A percentile compares a stretch with the other conserved stretches of the same genome.
phyloP scores from a whole-genome alignment of 2,329 filamentous ascomycete genomes.

The Fusarium pseudonygamai region DNA sequence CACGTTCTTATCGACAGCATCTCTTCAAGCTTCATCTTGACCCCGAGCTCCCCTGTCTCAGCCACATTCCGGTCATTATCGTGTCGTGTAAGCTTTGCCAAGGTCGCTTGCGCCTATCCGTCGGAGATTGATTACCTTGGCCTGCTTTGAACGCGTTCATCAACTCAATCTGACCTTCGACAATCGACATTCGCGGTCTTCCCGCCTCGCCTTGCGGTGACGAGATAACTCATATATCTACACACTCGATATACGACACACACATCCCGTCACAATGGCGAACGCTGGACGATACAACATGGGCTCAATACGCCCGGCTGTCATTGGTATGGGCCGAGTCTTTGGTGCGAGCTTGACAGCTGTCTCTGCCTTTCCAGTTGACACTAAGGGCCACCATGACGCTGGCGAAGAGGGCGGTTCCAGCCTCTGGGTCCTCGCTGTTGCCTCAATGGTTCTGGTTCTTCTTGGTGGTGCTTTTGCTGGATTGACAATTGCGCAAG shows the following conservation, averaged over 20 bases:
- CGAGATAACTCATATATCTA: not conserved
- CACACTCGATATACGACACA: not conserved
- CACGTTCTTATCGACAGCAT: not conserved
- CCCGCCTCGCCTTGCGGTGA: not conserved
- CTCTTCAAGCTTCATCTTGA: not conserved
- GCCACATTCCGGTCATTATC: constrained; percentile 28
- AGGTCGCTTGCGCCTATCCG: constrained; percentile 9
- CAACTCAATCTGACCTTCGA: not conserved
- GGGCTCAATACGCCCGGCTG: constrained; percentile 56
- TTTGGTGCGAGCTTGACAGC: constrained; percentile 60
- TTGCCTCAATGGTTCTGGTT: constrained; percentile 82
- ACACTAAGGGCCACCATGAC: constrained; percentile 53
- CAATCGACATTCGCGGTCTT: constrained; percentile 4
- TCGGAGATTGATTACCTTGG: constrained; percentile 15
- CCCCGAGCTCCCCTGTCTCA: constrained; percentile 10
- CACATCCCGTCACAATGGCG: constrained; percentile 37
- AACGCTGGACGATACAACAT: constrained; percentile 51
- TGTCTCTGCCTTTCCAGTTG: constrained; percentile 59
- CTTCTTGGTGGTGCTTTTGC: constrained; percentile 92
- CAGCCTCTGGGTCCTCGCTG: constrained; percentile 81
- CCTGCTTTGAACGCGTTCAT: constrained; percentile 12
- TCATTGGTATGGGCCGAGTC: constrained; percentile 63
- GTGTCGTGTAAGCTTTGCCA: constrained; percentile 13
- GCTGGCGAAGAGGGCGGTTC: constrained; percentile 65
- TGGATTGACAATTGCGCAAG: constrained; percentile 87